Conservation (phyloP, 1,139 yeast species). For the Candida sp. region DNA sequence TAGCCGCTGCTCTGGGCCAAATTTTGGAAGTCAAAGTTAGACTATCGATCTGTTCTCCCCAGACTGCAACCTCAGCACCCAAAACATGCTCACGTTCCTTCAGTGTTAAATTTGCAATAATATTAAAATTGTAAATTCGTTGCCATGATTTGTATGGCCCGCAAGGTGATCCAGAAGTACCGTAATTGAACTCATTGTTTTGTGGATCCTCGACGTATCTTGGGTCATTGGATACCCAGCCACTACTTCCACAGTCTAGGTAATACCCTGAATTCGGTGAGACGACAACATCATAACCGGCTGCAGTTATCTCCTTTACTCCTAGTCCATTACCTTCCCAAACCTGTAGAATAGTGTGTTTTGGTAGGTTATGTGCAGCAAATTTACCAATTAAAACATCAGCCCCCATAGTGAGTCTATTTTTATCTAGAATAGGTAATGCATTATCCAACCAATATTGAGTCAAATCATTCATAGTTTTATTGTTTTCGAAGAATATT, state of each 20-base stretch:
- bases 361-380: conserved; percentile 22
- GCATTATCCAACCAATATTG: conserved; percentile 39
- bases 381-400: conserved; percentile 31
- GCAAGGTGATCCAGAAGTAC: conserved; percentile 47
- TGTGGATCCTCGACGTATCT: conserved; percentile 25
- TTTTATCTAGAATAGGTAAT: conserved; percentile 29
- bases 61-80: conserved; percentile 46
- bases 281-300: conserved; percentile 44
- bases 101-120: conserved; percentile 30
- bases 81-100: conserved; percentile 28
- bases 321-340: conserved; percentile 31
- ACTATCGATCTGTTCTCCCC: conserved; percentile 45
- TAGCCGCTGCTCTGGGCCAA: conserved; percentile 50
- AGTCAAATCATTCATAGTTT: conserved; percentile 28
- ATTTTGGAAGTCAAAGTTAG: conserved; percentile 33
- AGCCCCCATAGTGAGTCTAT: conserved; percentile 44
- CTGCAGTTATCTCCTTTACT: conserved; percentile 25
- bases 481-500: conserved; percentile 8
- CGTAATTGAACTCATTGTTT: conserved; percentile 25
- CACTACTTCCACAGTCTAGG: conserved; percentile 48
- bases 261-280: conserved; percentile 36
- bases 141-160: conserved; percentile 51
- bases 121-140: conserved; percentile 39
- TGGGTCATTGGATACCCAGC: conserved; percentile 37
- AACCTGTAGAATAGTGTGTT: conserved; percentile 33